Base-by-base conservation (phyloP, 2,329 filamentous ascomycete species). In the Aspergillus aculeatus region DNA sequence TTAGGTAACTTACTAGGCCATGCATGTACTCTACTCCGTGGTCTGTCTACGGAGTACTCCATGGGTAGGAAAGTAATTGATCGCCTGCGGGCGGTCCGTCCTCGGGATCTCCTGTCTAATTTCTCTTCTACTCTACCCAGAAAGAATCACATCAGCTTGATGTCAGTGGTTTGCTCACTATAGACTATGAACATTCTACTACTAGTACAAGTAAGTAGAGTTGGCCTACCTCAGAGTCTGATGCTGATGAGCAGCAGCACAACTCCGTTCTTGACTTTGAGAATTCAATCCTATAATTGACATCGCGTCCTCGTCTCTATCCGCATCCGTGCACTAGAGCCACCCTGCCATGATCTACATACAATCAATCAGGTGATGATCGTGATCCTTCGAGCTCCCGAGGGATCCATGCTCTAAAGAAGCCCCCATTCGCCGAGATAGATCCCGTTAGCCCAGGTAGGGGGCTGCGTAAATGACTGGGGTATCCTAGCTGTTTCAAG, bases 391-490 rank as follows among this genome's bases (percentile, higher is more conserved):
- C 54, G 51, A 50, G 38, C 55, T 53, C 26, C 41, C 58, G 50
- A 57, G 56, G 52, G 54, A 54, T 48, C 49, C 47, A 35, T 41
- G 44, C 51, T 49, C 55, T 54, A 60, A 54, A 54, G 47, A 35
- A n/a, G 44, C 54, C 24, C 48, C 52, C 47, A 57, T 29, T 60
- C 23, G 52, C 29, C 21, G 58, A 55, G n/a, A 48, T 47, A 23
- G 35, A 54, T 55, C 32, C 59, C 64, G 58, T 57, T 50, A 61
- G 51, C 61, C 54, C 50, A 62, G 60, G 62, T 66, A 29, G 12
- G 11, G 2, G 64, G 61, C 64, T 67, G 65, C 62, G 59, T 63
- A 48, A 54, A 48, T 61, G 57, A 64, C 65, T 60, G 58, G 65
- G 65, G 62, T 64, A 64, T 63, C 64, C 65, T 52, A 31, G 65